Evolutionary conservation across 208 protist genomes (phyloP).

Genomic region (Trypanosoma avium): DNA sequence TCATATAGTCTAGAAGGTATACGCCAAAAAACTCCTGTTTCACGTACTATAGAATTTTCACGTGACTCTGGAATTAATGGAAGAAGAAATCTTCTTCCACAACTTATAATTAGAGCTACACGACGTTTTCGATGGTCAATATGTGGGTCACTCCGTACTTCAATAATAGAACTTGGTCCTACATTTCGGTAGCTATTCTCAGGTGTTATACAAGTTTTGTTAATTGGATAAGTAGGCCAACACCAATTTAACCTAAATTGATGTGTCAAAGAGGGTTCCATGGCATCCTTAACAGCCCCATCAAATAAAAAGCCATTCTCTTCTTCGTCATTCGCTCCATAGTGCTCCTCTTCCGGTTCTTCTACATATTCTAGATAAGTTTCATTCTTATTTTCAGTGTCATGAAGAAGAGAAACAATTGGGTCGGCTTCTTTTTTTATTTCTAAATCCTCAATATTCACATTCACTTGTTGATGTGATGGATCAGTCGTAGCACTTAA

Average conservation of each 20-base stretch:
- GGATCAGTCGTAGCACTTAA: too few relatives aligned
- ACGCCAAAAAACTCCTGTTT: constrained; percentile 28
- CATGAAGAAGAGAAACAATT: too few relatives aligned
- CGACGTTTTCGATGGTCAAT: constrained; percentile 22
- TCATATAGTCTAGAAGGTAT: constrained; percentile 5
- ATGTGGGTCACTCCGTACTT: constrained; percentile 28
- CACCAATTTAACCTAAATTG: constrained; percentile 58
- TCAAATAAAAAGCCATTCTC: constrained; percentile 21
- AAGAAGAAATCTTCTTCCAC: constrained; percentile 37
- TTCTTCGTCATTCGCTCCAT: not conserved
- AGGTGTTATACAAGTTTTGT: not conserved
- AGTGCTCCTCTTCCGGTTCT: not conserved
- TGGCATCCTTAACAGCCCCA: constrained; percentile 27
- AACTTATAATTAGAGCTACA: constrained; percentile 40
- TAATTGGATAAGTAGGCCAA: constrained; percentile 33
- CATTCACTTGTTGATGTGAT: too few relatives aligned
- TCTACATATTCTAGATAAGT: too few relatives aligned
- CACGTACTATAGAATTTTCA: not conserved
- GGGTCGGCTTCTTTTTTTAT: too few relatives aligned
- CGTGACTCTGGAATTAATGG: constrained; percentile 21
- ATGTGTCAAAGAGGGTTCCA: constrained; percentile 39
- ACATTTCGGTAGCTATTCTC: not conserved
- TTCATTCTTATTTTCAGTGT: too few relatives aligned
- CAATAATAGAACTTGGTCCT: constrained; percentile 15
- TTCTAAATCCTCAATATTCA: too few relatives aligned